Conservation (phyloP, 2,329 filamentous ascomycete genomes). For the Diplodia sapinea region DNA sequence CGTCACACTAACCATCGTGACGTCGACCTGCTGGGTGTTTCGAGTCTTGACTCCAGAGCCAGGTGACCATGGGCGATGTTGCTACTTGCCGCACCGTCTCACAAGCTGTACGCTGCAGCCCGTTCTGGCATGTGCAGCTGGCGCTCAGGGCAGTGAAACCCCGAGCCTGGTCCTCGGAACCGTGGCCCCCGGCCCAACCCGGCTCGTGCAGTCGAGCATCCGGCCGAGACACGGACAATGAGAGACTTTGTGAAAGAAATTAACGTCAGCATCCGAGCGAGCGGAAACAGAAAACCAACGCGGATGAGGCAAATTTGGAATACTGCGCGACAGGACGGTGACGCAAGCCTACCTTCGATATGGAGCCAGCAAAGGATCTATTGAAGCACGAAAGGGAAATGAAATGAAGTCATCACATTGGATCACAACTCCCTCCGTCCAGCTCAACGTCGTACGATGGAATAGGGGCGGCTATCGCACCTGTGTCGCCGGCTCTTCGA, state of each 20-base stretch:
- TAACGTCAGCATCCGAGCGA: not conserved
- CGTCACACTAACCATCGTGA: constrained; percentile 1
- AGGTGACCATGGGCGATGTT: not conserved
- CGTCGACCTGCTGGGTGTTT: not conserved
- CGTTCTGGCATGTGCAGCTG: constrained; percentile 22
- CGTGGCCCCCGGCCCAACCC: not conserved
- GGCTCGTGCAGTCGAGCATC: constrained; percentile 21
- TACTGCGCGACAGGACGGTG: constrained; percentile 3
- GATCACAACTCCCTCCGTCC: not conserved
- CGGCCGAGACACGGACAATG: constrained; percentile 13
- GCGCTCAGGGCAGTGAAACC: constrained; percentile 24
- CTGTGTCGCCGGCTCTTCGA: not conserved
- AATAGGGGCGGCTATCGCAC: constrained; percentile 8
- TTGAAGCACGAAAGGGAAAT: constrained; percentile 24
- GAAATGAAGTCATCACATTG: constrained; percentile 23
- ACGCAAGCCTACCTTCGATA: constrained; percentile 23
- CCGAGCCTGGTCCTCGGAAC: constrained; percentile 1
- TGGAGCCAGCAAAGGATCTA: constrained; percentile 13
- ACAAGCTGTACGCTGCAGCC: constrained; percentile 4
- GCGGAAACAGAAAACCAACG: constrained; percentile 10
- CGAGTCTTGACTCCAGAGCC: not conserved
- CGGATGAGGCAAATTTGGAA: constrained; percentile 22
- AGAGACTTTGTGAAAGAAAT: constrained; percentile 8
- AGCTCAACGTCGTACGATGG: constrained; percentile 15
- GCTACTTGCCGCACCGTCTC: constrained; percentile 4